Conservation (phyloP, 306 rosid species). For the Cucurbita moschata region DNA sequence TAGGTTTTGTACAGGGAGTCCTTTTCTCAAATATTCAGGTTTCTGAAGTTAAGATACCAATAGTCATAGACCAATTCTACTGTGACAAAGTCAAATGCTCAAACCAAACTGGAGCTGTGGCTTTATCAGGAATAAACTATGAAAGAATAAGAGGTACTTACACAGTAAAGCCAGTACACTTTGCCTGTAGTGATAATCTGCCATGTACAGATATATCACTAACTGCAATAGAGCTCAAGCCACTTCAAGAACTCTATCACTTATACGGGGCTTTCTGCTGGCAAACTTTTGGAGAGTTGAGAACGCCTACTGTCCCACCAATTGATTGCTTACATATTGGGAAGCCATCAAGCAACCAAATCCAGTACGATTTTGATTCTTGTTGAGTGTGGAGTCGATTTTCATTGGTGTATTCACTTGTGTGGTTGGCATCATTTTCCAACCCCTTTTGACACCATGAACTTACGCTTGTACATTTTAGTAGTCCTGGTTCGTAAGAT, state of each 20-base stretch:
- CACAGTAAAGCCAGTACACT: slow-evolving; percentile 81
- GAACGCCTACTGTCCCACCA: slow-evolving; percentile 75
- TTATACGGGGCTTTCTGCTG: slow-evolving; percentile 81
- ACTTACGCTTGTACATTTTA: slow-evolving; percentile 4
- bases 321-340: slow-evolving; percentile 68
- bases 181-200: slow-evolving; percentile 86
- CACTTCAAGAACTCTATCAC: slow-evolving; percentile 66
- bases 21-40: slow-evolving; percentile 80
- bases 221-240: slow-evolving; percentile 52
- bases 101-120: slow-evolving; percentile 73
- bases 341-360: slow-evolving; percentile 61
- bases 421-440: slow-evolving; percentile 40
- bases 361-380: slow-evolving; percentile 55
- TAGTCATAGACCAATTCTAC: slow-evolving; percentile 87
- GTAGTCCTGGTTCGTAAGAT: background rate
- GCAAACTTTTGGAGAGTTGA: slow-evolving; percentile 76
- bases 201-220: slow-evolving; percentile 82
- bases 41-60: slow-evolving; percentile 76
- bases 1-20: slow-evolving; percentile 80
- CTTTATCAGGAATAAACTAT: slow-evolving; percentile 79
- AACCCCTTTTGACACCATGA: slow-evolving; percentile 37
- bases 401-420: slow-evolving; percentile 24
- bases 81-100: slow-evolving; percentile 68
- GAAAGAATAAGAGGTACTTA: slow-evolving; percentile 75
- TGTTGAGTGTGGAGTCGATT: slow-evolving; percentile 31